Evolutionary conservation across 2,329 filamentous ascomycete genomes (phyloP).

Genomic region (Aspergillus floridensis): DNA sequence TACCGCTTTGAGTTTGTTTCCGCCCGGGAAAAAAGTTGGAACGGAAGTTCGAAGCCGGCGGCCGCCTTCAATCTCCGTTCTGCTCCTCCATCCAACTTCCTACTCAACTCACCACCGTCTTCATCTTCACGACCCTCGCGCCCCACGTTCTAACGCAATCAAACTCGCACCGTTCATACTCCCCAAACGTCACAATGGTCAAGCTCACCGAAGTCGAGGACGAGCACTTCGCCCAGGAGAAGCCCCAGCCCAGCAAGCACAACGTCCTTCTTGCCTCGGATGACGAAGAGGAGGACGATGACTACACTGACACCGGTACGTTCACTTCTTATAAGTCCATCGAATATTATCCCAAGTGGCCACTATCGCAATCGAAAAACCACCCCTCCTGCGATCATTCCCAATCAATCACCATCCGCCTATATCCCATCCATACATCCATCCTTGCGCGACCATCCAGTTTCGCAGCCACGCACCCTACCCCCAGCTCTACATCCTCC

Average conservation of each 20-base stretch:
- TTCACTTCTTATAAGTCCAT: constrained; percentile 11
- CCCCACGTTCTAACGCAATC: constrained; percentile 7
- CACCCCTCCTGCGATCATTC: neutral
- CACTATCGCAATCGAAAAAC: neutral
- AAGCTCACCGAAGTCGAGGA: constrained; percentile 96
- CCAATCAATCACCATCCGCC: constrained; percentile 1
- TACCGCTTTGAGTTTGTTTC: constrained; percentile 30
- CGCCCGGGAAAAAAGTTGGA: constrained; percentile 42
- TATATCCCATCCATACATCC: constrained; percentile 6
- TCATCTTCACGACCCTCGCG: constrained; percentile 8
- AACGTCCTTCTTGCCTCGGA: constrained; percentile 52
- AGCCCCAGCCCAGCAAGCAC: constrained; percentile 60
- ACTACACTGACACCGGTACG: constrained; percentile 89
- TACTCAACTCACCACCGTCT: constrained; percentile 9
- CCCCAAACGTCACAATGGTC: constrained; percentile 64
- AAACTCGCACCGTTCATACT: neutral
- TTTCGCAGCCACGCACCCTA: neutral
- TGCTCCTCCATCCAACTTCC: neutral
- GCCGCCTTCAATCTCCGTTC: constrained; percentile 26
- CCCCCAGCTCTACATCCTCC: neutral
- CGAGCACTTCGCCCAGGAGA: constrained; percentile 80
- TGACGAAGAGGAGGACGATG: constrained; percentile 70
- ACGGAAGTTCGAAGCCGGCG: constrained; percentile 22
- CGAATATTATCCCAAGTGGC: neutral
- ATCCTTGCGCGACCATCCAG: neutral